phyloP scores from a whole-genome alignment of 139 green algal genomes.

The Deuterostichococcus epilithicus region DNA sequence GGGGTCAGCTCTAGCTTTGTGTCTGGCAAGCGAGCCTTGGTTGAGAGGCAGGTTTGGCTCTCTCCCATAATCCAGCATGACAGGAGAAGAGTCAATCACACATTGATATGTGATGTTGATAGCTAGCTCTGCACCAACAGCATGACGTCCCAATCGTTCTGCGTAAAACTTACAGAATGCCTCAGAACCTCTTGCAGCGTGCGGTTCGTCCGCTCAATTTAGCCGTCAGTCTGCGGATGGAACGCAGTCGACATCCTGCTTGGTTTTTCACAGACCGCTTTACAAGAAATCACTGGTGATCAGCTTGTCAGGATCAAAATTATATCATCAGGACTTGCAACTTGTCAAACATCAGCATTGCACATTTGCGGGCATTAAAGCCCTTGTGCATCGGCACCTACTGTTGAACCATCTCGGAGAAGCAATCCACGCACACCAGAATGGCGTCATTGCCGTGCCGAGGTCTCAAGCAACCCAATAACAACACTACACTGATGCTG shows the following conservation, averaged over 20 bases:
- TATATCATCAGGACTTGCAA: constrained; percentile 22
- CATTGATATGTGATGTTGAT: constrained; percentile 40
- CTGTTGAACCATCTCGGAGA: constrained; percentile 43
- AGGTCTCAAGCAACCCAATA: constrained; percentile 20
- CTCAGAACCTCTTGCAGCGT: constrained; percentile 52
- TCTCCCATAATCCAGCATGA: constrained; percentile 19
- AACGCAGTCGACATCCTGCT: constrained; percentile 32
- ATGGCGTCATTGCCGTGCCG: constrained; percentile 25
- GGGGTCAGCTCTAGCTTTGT: no score
- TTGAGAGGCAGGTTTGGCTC: constrained; percentile 18
- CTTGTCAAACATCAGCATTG: background rate
- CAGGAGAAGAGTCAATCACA: constrained; percentile 25
- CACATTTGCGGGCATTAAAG: background rate
- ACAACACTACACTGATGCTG: constrained; percentile 37
- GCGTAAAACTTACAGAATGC: constrained; percentile 19
- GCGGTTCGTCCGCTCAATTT: constrained; percentile 59
- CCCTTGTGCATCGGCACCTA: constrained; percentile 5
- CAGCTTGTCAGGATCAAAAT: constrained; percentile 31
- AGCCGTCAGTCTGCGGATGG: constrained; percentile 60
- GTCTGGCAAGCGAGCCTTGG: background rate
- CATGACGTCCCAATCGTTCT: constrained; percentile 44
- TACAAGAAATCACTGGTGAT: constrained; percentile 38
- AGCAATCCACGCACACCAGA: constrained; percentile 30
- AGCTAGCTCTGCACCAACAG: constrained; percentile 42
- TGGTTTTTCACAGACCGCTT: constrained; percentile 11